These are phyloP conservation scores for Pseudophaeomoniella oleicola DNA, from an alignment of 2,329 filamentous ascomycete species.

Conservation along the genomic window DNA sequence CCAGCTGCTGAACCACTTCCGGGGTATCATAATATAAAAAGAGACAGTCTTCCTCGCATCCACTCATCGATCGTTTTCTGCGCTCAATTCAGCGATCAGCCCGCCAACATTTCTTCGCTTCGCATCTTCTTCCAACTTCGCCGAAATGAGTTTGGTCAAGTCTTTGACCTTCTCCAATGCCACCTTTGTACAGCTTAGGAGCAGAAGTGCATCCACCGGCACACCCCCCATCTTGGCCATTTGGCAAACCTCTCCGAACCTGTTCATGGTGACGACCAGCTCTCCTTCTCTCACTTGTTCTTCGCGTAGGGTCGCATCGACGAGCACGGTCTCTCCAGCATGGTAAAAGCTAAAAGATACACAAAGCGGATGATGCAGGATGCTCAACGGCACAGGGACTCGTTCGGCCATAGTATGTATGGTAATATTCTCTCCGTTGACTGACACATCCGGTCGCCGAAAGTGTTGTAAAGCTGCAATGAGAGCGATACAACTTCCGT, in stretches of 20 bases:
- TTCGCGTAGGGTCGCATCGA: slow-evolving; percentile 32
- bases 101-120: slow-evolving; percentile 67
- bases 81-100: slow-evolving; percentile 62
- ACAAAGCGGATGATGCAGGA: slow-evolving; percentile 84
- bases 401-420: slow-evolving; percentile 74
- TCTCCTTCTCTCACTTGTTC: slow-evolving; percentile 49
- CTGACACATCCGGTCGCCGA: slow-evolving; percentile 72
- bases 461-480: slow-evolving; percentile 86
- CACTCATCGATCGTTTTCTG: slow-evolving; percentile 65
- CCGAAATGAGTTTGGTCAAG: slow-evolving; percentile 59
- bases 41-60: too few relatives aligned
- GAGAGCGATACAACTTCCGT: slow-evolving; percentile 72
- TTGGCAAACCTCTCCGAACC: slow-evolving; percentile 79
- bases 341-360: slow-evolving; percentile 76
- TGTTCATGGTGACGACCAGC: slow-evolving; percentile 69
- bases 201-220: slow-evolving; percentile 61
- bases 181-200: slow-evolving; percentile 62
- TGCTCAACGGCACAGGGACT: slow-evolving; percentile 76
- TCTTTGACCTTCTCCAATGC: slow-evolving; percentile 70
- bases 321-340: slow-evolving; percentile 25
- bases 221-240: slow-evolving; percentile 80
- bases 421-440: slow-evolving; percentile 71
- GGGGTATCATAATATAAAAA: too few relatives aligned
- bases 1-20: too few relatives aligned
- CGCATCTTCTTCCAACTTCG: slow-evolving; percentile 60